These are phyloP conservation scores for Opeltia flavorubescens DNA, from an alignment of 495 filamentous ascomycete species.

Conservation along the genomic window DNA sequence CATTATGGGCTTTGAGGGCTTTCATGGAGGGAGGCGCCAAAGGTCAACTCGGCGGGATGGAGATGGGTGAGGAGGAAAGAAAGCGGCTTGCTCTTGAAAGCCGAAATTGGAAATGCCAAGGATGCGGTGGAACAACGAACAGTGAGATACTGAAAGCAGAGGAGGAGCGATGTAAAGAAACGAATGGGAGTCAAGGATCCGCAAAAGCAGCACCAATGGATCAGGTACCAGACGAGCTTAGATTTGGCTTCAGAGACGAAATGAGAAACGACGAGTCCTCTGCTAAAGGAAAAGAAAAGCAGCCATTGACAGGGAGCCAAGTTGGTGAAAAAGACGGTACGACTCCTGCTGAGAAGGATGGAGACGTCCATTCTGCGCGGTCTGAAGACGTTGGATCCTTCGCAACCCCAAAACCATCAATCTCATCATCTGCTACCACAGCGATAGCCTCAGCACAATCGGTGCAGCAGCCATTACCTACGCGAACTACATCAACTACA, in stretches of 20 bases:
- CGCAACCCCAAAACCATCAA: not conserved
- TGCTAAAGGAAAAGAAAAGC: slow-evolving; percentile 7
- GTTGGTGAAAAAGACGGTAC: not conserved
- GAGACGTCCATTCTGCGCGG: not conserved
- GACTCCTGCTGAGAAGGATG: not conserved
- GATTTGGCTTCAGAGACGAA: slow-evolving; percentile 31
- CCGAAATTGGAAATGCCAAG: slow-evolving; percentile 45
- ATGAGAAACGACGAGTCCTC: slow-evolving; percentile 27
- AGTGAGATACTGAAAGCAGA: slow-evolving; percentile 54
- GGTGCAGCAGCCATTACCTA: not conserved
- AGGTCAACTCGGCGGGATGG: slow-evolving; percentile 79
- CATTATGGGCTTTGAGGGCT: slow-evolving; percentile 36
- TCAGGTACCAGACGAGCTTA: slow-evolving; percentile 33
- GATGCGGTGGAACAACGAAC: slow-evolving; percentile 52
- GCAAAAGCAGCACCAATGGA: slow-evolving; percentile 19
- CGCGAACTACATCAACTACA: not conserved
- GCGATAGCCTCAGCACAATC: not conserved
- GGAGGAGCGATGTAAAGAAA: slow-evolving; percentile 35
- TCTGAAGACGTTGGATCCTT: not conserved
- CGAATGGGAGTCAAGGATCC: slow-evolving; percentile 20
- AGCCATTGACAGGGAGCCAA: not conserved
- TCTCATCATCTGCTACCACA: not conserved
- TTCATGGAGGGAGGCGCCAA: slow-evolving; percentile 38
- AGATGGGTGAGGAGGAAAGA: slow-evolving; percentile 48
- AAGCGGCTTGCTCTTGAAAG: slow-evolving; percentile 51